Evolutionary conservation across 805 yeast genomes (phyloP).

Genomic region (Metschnikowia chrysomelidarum): DNA sequence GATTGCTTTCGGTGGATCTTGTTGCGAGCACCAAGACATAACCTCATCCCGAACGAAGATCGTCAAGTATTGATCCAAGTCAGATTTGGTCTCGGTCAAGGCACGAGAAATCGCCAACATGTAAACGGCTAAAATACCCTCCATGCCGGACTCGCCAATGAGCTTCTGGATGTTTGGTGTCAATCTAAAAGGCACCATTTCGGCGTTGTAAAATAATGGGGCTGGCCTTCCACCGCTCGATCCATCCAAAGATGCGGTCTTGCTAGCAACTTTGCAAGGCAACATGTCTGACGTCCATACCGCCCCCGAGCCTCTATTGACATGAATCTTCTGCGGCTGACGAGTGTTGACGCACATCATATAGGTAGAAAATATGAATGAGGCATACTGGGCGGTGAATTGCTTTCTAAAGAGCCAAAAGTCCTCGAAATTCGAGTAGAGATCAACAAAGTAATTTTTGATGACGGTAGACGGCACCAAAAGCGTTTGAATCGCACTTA

Average conservation of each 20-base stretch:
- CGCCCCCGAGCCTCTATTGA: constrained; percentile 77
- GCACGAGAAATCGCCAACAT: constrained; percentile 85
- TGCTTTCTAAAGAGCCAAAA: constrained; percentile 97
- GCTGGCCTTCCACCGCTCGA: constrained; percentile 53
- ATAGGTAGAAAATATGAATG: constrained; percentile 87
- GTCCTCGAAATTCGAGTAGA: constrained; percentile 80
- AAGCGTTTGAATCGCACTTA: constrained; percentile 83
- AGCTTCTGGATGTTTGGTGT: constrained; percentile 94
- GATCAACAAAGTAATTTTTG: constrained; percentile 68
- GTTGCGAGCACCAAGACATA: constrained; percentile 88
- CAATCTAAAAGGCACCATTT: constrained; percentile 91
- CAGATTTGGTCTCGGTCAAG: constrained; percentile 86
- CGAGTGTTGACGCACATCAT: constrained; percentile 92
- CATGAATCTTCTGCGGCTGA: constrained; percentile 89
- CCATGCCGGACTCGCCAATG: constrained; percentile 91
- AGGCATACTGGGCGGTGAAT: constrained; percentile 91
- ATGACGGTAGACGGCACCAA: constrained; percentile 83
- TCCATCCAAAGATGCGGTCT: constrained; percentile 46
- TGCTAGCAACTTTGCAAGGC: constrained; percentile 75
- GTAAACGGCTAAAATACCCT: constrained; percentile 85
- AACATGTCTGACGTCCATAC: constrained; percentile 95
- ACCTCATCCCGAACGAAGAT: constrained; percentile 95
- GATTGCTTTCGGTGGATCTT: constrained; percentile 66
- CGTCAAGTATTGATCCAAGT: constrained; percentile 87
- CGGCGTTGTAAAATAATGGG: constrained; percentile 88